These are phyloP conservation scores for Tulasnella sp. DNA, from an alignment of 768 basidiomycete species.

Conservation along the genomic window DNA sequence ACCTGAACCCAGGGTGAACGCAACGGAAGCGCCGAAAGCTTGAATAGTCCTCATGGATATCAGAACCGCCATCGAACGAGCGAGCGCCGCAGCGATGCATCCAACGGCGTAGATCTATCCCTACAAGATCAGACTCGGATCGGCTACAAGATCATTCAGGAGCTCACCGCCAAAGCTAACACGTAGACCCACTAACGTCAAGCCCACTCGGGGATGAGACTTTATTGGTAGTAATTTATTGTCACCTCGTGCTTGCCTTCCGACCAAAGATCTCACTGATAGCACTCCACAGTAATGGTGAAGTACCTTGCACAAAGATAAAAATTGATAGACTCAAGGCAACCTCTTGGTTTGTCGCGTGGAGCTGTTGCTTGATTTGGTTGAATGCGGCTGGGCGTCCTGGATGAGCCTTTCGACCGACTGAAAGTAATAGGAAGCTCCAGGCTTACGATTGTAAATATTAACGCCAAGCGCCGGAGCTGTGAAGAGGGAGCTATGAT, in stretches of 20 bases:
- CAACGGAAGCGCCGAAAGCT: constrained; percentile 55
- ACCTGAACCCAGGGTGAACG: constrained; percentile 68
- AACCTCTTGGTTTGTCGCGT: constrained; percentile 58
- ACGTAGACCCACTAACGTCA: constrained; percentile 35
- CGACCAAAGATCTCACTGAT: constrained; percentile 73
- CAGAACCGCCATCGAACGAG: constrained; percentile 33
- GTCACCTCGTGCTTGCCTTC: constrained; percentile 46
- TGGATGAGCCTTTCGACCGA: not conserved
- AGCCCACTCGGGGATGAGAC: not conserved
- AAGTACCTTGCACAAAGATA: constrained; percentile 63
- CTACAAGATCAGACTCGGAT: constrained; percentile 7
- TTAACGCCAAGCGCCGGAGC: constrained; percentile 54
- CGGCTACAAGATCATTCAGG: not conserved
- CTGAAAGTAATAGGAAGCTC: not conserved
- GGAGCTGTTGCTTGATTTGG: constrained; percentile 56
- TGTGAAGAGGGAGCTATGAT: constrained; percentile 36
- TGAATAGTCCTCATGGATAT: constrained; percentile 36
- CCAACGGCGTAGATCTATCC: constrained; percentile 33
- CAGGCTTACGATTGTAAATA: constrained; percentile 59
- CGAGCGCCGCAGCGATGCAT: constrained; percentile 29
- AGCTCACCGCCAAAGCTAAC: constrained; percentile 32
- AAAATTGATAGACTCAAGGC: constrained; percentile 68
- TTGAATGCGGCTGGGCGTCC: constrained; percentile 54
- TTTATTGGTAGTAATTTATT: not conserved
- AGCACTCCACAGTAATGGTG: constrained; percentile 65